Evolutionary conservation across 2,329 filamentous ascomycete species (phyloP).

Genomic region (Sporothrix dimorphospora): DNA sequence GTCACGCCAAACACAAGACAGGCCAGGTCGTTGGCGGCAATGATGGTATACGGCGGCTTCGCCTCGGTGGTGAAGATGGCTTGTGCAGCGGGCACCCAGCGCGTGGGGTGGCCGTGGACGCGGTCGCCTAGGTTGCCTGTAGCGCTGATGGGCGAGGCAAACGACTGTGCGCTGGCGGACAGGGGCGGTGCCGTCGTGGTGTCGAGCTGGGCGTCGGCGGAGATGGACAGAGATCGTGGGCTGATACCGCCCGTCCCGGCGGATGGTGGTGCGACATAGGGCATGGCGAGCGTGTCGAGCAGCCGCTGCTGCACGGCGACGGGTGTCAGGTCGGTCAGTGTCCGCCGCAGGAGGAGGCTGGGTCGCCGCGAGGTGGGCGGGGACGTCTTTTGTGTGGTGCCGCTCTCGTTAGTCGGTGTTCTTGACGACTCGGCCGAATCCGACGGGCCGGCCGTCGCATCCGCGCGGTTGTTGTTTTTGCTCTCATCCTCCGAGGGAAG

Average conservation of each 20-base stretch:
- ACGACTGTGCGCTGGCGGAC: slow-evolving; percentile 39
- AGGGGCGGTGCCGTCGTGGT: slow-evolving; percentile 5
- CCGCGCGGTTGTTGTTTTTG: background rate
- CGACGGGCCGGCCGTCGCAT: slow-evolving; percentile 32
- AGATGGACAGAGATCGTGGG: slow-evolving; percentile 23
- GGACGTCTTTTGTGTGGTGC: slow-evolving; percentile 54
- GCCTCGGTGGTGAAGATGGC: slow-evolving; percentile 97
- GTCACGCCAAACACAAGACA: slow-evolving; percentile 99
- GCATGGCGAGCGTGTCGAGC: slow-evolving; percentile 81
- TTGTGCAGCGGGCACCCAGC: slow-evolving; percentile 89
- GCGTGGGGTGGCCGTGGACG: slow-evolving; percentile 85
- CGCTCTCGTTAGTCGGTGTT: slow-evolving; percentile 60
- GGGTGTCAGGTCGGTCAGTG: slow-evolving; percentile 80
- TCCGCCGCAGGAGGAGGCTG: slow-evolving; percentile 70
- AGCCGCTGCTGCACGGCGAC: slow-evolving; percentile 79
- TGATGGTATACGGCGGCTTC: slow-evolving; percentile 89
- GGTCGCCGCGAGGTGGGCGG: slow-evolving; percentile 63
- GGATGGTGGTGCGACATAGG: slow-evolving; percentile 58
- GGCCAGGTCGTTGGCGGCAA: slow-evolving; percentile 93
- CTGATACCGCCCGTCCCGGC: background rate
- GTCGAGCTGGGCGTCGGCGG: slow-evolving; percentile 19
- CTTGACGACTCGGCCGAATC: slow-evolving; percentile 56
- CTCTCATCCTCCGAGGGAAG: background rate
- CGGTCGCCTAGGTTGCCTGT: slow-evolving; percentile 57
- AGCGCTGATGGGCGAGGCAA: slow-evolving; percentile 47